Evolutionary conservation across 768 basidiomycete genomes (phyloP), one percentile per base, ranked within the genome.

Genomic region (Lentinula sp.): DNA sequence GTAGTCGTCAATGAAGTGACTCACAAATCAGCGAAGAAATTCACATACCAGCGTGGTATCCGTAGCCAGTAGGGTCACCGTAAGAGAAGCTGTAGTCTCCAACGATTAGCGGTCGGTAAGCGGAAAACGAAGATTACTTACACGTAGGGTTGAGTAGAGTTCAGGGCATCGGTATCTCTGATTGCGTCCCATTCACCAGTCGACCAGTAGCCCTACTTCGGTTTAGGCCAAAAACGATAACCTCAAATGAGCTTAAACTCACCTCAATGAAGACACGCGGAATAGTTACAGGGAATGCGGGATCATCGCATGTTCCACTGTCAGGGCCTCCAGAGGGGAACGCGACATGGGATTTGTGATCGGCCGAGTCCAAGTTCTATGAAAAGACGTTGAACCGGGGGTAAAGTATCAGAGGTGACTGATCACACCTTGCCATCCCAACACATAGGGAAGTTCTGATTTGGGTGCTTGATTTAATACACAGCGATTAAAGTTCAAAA

Each of bases 11-110:
- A 55, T 36, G 37, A 18, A 23, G 32, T 20, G 23, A n/a, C 18
- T 42, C 8, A 33, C 23, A 12, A 37, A 61, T 23, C 16, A 35
- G 32, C 9, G 2, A n/a, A 39, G 23, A 46, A 12, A 60, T 57
- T 13, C 13, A 66, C 77, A 46, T 62, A 81, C 81, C 83, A 35
- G 78, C 82, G 68, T 83, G 82, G 64, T 83, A 79, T 67, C 85
- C 85, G 66, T 83, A 84, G 9, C 85, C 85, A 41, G 84, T 86
- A 10, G 79, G 77, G 66, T 88, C 87, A 39, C 87, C 87, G 63
- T 82, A 72, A 18, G 85, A 66, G 64, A 67, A 79, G 6, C 79
- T 80, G 61, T n/a, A 32, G 1, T 20, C 6, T 49, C n/a, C 36
- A 41, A 18, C 16, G 23, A 28, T 45, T 48, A 39, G 54, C 45